Conservation (phyloP, 306 rosid species). For the Erythrophleum fordii region DNA sequence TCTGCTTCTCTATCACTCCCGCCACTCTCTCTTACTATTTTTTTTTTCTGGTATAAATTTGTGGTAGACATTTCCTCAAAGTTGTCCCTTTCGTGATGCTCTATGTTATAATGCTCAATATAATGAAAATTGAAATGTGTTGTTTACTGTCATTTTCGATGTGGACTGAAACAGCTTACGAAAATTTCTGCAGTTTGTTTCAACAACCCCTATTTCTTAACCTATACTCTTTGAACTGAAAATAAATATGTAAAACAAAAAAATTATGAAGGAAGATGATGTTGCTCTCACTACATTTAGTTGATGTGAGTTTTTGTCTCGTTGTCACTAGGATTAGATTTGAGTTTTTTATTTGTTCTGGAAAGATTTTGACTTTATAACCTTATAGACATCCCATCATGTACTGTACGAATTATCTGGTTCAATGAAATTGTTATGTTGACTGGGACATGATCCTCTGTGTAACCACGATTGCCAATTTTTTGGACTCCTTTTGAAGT, state of each 20-base stretch:
- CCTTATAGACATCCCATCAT: neutral
- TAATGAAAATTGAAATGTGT: neutral
- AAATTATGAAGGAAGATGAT: neutral
- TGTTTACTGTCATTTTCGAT: neutral
- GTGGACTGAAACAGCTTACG: constrained; percentile 1
- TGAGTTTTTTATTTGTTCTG: neutral
- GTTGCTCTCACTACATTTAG: neutral
- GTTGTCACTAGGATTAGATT: neutral
- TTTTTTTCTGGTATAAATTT: neutral
- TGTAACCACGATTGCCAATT: neutral
- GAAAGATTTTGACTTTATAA: constrained; percentile 5
- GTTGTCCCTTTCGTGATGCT: neutral
- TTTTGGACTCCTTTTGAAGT: neutral
- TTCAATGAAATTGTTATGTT: neutral
- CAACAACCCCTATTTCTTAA: neutral
- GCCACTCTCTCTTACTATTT: constrained; percentile 21
- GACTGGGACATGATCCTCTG: constrained; percentile 6
- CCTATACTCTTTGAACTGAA: neutral
- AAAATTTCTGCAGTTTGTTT: neutral
- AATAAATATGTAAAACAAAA: neutral
- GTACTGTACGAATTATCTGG: neutral
- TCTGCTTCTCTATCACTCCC: constrained; percentile 2
- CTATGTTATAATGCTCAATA: neutral
- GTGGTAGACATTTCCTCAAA: neutral
- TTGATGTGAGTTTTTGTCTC: neutral